Conservation (phyloP, 129 eudicot genomes). For the Sambucus nigra region DNA sequence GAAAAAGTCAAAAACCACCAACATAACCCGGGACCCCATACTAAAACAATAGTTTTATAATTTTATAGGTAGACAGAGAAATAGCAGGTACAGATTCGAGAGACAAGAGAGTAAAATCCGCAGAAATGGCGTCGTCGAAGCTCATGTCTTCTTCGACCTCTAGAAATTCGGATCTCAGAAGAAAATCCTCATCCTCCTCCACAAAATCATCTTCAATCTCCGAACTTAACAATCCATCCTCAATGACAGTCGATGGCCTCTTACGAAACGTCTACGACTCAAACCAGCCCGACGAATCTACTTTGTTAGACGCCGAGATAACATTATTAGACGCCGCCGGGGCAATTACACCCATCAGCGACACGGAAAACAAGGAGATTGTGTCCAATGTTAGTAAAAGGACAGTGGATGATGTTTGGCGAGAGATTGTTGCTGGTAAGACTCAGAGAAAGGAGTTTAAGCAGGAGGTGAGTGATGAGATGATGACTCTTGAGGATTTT, state of each 20-base stretch:
- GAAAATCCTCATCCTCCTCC: slow-evolving; percentile 22
- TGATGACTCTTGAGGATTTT: slow-evolving; percentile 86
- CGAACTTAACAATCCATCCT: neutral
- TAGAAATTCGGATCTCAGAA: slow-evolving; percentile 52
- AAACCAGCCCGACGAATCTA: slow-evolving; percentile 1
- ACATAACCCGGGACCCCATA: neutral
- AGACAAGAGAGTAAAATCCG: too few species aligned
- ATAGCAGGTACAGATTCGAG: too few species aligned
- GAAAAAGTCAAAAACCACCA: neutral
- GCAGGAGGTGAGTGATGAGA: slow-evolving; percentile 46
- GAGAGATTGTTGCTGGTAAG: slow-evolving; percentile 60
- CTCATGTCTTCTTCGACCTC: slow-evolving; percentile 47
- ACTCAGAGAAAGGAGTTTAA: slow-evolving; percentile 29
- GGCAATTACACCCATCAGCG: slow-evolving; percentile 28
- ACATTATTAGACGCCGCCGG: slow-evolving; percentile 39
- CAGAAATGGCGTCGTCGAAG: slow-evolving; percentile 46
- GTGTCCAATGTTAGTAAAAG: slow-evolving; percentile 21
- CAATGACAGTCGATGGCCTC: neutral
- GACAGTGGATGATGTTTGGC: slow-evolving; percentile 81
- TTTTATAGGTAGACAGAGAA: too few species aligned
- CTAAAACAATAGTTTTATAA: neutral
- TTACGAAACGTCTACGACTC: slow-evolving; percentile 12
- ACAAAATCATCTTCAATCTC: slow-evolving; percentile 17
- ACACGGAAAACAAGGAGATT: slow-evolving; percentile 10
- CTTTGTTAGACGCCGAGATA: slow-evolving; percentile 35